Conservation (phyloP, 2,329 filamentous ascomycete genomes). For the Hypoxylon rubiginosum region DNA sequence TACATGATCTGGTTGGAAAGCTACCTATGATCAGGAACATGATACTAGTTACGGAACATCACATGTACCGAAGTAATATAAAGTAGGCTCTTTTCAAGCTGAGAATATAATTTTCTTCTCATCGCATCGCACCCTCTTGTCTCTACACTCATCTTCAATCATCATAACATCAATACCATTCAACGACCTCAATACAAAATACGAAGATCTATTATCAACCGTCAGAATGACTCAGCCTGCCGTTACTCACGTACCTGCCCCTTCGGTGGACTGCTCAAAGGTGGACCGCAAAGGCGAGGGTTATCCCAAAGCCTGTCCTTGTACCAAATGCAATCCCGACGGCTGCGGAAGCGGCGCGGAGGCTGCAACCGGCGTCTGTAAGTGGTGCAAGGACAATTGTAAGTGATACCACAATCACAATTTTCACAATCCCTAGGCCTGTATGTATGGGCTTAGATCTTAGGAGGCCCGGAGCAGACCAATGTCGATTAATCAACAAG, state of each 20-base stretch:
- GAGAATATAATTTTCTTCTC: neutral
- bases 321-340: conserved; percentile 17
- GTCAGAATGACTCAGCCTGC: neutral
- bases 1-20: neutral
- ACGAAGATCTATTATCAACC: neutral
- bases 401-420: neutral
- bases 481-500: neutral
- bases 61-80: neutral
- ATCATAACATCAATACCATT: neutral
- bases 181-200: neutral
- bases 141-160: neutral
- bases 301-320: conserved; percentile 23
- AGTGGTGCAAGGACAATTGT: conserved; percentile 23
- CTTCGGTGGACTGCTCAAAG: too few relatives aligned
- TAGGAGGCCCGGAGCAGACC: neutral
- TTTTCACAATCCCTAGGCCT: neutral
- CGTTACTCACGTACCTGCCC: neutral
- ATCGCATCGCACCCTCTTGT: neutral
- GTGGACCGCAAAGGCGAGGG: conserved; percentile 1
- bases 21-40: neutral
- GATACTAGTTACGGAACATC: neutral
- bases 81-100: neutral
- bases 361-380: conserved; percentile 14
- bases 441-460: neutral
- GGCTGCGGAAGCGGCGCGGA: conserved; percentile 23